Conservation (phyloP, 805 yeast genomes). For the Yamadazyma tumulicola region DNA sequence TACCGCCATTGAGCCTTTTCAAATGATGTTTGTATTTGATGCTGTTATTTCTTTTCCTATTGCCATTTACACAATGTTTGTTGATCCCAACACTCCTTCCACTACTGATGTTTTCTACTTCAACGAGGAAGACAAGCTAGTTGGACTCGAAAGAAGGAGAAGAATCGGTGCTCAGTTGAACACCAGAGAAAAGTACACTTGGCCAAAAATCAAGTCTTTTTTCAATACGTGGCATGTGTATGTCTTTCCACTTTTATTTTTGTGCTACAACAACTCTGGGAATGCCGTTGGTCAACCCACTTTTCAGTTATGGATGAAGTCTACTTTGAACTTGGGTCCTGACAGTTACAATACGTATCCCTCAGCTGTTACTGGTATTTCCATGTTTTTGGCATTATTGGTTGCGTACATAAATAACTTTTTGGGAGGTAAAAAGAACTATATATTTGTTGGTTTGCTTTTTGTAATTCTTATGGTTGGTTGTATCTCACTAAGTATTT, state of each 20-base stretch:
- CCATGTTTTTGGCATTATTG: constrained; percentile 21
- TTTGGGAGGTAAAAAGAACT: constrained; percentile 31
- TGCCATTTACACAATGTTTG: constrained; percentile 51
- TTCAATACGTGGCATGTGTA: constrained; percentile 49
- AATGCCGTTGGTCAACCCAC: constrained; percentile 34
- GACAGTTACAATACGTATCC: constrained; percentile 31
- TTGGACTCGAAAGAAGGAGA: constrained; percentile 46
- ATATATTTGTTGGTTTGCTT: constrained; percentile 32
- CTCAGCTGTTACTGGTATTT: constrained; percentile 23
- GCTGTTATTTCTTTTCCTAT: constrained; percentile 48
- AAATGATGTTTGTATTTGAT: constrained; percentile 34
- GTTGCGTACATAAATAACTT: constrained; percentile 29
- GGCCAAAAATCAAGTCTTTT: constrained; percentile 35
- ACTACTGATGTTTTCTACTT: constrained; percentile 27
- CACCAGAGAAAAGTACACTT: constrained; percentile 37
- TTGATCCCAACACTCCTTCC: constrained; percentile 60
- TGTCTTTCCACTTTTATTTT: constrained; percentile 39
- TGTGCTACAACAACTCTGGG: constrained; percentile 34
- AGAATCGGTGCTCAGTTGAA: constrained; percentile 41
- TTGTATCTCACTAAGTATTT: constrained; percentile 39
- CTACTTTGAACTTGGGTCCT: constrained; percentile 22
- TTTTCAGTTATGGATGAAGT: constrained; percentile 35
- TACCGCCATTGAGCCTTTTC: constrained; percentile 23
- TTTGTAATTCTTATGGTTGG: constrained; percentile 41
- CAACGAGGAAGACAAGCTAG: constrained; percentile 30